Percentiles rank a stretch among this genome's conserved stretches.
Conservation (phyloP, 2,329 filamentous ascomycete species). For the Penicillium sp. region DNA sequence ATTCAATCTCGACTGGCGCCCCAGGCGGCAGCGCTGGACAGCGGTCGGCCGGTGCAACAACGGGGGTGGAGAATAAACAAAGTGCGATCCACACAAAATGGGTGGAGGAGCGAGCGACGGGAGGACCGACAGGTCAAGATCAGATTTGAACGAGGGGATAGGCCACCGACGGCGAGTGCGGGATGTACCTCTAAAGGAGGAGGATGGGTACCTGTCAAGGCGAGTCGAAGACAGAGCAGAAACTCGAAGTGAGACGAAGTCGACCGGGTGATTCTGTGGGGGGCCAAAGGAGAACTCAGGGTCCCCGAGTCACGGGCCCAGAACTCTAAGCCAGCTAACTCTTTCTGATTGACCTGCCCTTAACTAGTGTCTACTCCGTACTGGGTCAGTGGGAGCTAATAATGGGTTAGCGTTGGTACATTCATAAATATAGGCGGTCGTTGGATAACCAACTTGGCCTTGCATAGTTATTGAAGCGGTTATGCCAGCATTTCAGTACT, state of each 20-base stretch:
- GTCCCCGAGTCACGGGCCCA: slow-evolving; percentile 1
- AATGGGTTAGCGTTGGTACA: not conserved
- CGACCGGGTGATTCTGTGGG: slow-evolving; percentile 3
- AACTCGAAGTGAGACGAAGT: slow-evolving; percentile 5
- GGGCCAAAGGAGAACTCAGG: not conserved
- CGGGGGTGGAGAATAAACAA: slow-evolving; percentile 27
- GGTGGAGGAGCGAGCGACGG: slow-evolving; percentile 3
- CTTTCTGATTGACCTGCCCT: not conserved
- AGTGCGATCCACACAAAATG: slow-evolving; percentile 17
- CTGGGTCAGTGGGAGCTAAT: not conserved
- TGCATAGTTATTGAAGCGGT: not conserved
- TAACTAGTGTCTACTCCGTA: not conserved
- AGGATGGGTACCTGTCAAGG: not conserved
- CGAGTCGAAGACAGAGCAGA: not conserved
- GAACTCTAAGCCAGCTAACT: slow-evolving; percentile 1
- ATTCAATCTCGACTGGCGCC: slow-evolving; percentile 1
- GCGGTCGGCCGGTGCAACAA: slow-evolving; percentile 28
- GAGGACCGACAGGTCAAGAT: not conserved
- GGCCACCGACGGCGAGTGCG: not conserved
- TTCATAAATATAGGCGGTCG: not conserved
- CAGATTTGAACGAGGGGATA: not conserved
- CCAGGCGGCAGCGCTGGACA: slow-evolving; percentile 2
- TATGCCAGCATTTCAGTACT: not conserved
- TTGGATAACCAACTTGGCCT: not conserved
- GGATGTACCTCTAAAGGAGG: not conserved